Base-by-base conservation (phyloP, 345 rosid species). In the Aurinia saxatilis region DNA sequence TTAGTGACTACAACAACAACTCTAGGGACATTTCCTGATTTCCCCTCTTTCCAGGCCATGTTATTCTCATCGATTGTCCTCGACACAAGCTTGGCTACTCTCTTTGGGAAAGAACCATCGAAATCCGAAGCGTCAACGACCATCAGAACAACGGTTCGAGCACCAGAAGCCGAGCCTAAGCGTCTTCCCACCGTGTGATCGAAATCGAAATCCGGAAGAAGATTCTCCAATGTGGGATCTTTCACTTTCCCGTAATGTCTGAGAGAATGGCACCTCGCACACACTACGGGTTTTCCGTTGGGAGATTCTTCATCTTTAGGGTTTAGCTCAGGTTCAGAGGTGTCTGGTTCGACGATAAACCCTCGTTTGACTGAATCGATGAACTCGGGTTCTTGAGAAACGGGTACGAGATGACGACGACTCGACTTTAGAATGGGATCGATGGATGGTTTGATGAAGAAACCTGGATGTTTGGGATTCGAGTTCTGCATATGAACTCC, bases 201-300 rank as follows among this genome's bases (percentile, higher is more conserved):
- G 42, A 92, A 92, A 74, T 92, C 99, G 48, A 92, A 90, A 52
- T 92, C 99, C 8, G 97, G 99, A 74, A 92, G 72, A 39, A 90
- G 71, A 76, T 92, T 90, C 81, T 92, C 99, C 63, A 82, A 78
- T 0, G 74, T 73, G 8, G 86, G 83, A 68, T 92, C 95, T 69
- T 84, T 87, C 61, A 92, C 99, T 78, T 61, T 90, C 48, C 96
- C 96, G 19, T 92, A 92, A 42, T 87, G 88, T 42, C 97, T 82
- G 55, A 92, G 74, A 2, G 96, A 88, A 61, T 92, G 99, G 56
- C 99, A 92, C 62, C 99, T 83, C 1, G 82, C 81, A 17, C 99
- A 92, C 17, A 92, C 99, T 44, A 90, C 63, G 0, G 90, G 95
- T 42, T 66, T 65, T 39, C 21, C 47, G n/a, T 61, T 73, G 27